Evolutionary conservation across 495 filamentous ascomycete species (phyloP).

Genomic region (Penicillium odoratum): DNA sequence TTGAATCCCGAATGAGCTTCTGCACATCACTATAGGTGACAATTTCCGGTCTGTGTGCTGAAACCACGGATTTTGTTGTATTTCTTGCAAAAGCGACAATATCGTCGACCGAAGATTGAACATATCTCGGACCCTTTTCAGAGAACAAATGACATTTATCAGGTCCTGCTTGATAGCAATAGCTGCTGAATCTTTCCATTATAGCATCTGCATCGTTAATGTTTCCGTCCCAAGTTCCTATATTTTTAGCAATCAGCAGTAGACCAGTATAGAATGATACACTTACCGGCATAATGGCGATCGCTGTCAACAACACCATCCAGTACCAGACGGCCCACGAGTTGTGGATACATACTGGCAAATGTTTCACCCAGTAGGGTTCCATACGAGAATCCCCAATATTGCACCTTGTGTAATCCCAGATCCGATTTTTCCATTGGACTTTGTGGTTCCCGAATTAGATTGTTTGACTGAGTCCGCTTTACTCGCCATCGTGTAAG

Average conservation of each 20-base stretch:
- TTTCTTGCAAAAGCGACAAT: not conserved
- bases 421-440: not conserved
- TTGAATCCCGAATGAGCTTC: not conserved
- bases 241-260: too few relatives aligned
- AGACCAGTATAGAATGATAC: too few relatives aligned
- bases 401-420: not conserved
- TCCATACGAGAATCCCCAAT: not conserved
- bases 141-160: not conserved
- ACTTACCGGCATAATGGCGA: not conserved
- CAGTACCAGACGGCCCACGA: not conserved
- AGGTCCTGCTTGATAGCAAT: not conserved
- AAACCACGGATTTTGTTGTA: not conserved
- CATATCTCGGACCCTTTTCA: not conserved
- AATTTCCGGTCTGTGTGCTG: not conserved
- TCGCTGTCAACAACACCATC: not conserved
- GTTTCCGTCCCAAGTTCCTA: not conserved
- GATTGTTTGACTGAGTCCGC: too few relatives aligned
- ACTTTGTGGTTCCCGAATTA: too few relatives aligned
- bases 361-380: conserved; percentile 4
- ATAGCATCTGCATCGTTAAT: not conserved
- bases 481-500: not conserved
- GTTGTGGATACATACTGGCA: not conserved
- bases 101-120: not conserved
- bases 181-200: not conserved
- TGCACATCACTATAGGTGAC: not conserved